Evolutionary conservation across 2,329 filamentous ascomycete genomes (phyloP).

Genomic region (Aspergillus fructus): DNA sequence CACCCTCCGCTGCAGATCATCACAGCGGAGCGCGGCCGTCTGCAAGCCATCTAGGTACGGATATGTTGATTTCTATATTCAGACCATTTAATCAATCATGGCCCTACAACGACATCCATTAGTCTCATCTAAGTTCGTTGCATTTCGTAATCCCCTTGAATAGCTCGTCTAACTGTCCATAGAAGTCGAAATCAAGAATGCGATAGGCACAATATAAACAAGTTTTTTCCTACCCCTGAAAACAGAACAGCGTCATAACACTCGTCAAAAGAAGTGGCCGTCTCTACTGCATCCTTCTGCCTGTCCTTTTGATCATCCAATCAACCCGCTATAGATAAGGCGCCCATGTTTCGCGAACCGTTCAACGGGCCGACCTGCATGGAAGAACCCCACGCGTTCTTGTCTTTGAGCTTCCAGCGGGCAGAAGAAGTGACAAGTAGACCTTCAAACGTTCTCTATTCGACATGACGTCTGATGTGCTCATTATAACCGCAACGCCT

Average conservation of each 20-base stretch:
- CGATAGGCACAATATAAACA: conserved; percentile 24
- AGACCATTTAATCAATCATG: background rate
- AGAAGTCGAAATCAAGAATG: conserved; percentile 14
- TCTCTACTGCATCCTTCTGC: conserved; percentile 29
- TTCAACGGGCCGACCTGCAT: conserved; percentile 8
- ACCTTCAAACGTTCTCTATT: conserved; percentile 33
- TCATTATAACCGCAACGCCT: conserved; percentile 30
- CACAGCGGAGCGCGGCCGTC: background rate
- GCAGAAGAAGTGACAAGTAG: conserved; percentile 17
- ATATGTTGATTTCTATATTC: background rate
- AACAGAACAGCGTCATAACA: conserved; percentile 35
- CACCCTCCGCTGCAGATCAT: conserved; percentile 9
- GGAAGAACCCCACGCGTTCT: conserved; percentile 6
- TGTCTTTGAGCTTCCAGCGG: conserved; percentile 13
- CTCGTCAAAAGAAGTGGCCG: conserved; percentile 28
- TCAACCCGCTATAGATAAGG: conserved; percentile 14
- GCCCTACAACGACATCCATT: background rate
- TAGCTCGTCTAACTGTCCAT: conserved; percentile 13
- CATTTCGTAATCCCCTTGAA: conserved; percentile 14
- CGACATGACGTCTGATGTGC: conserved; percentile 30
- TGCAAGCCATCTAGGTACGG: too few relatives aligned
- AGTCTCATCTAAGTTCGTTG: conserved; percentile 14
- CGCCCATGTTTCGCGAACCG: conserved; percentile 8
- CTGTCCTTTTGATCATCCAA: conserved; percentile 19
- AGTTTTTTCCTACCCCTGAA: conserved; percentile 24